Conservation (phyloP, 805 yeast genomes). For the Wickerhamomyces rabaulensis region DNA sequence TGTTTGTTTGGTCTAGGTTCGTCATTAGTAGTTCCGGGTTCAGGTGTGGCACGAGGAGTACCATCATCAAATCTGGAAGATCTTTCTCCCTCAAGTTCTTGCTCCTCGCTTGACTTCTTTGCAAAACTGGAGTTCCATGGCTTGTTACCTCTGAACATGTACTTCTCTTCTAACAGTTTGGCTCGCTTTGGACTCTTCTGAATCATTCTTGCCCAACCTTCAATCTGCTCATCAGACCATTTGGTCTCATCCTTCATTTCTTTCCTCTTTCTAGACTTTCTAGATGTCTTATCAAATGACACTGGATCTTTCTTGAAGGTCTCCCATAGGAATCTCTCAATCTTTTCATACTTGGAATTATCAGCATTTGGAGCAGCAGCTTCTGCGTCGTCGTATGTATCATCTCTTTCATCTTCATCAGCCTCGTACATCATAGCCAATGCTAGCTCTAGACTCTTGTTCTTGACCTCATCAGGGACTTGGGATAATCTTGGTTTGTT, state of each 20-base stretch:
- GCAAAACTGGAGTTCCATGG: conserved; percentile 21
- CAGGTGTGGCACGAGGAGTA: not conserved
- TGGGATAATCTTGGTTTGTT: conserved; percentile 11
- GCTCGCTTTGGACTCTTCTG: conserved; percentile 59
- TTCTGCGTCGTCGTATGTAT: conserved; percentile 57
- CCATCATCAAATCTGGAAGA: not conserved
- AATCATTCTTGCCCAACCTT: conserved; percentile 86
- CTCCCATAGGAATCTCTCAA: conserved; percentile 54
- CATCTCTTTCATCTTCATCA: conserved; percentile 86
- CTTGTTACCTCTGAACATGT: conserved; percentile 41
- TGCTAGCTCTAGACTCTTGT: conserved; percentile 56
- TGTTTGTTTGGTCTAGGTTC: conserved; percentile 6
- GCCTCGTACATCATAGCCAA: conserved; percentile 58
- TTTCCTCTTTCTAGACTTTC: conserved; percentile 49
- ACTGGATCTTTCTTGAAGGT: conserved; percentile 46
- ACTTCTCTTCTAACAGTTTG: conserved; percentile 57
- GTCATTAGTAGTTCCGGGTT: not conserved
- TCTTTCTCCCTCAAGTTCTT: conserved; percentile 1
- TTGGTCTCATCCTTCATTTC: conserved; percentile 45
- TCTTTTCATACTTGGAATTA: conserved; percentile 28
- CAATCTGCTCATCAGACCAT: conserved; percentile 89
- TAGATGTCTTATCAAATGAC: conserved; percentile 39
- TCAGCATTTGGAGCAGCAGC: conserved; percentile 14
- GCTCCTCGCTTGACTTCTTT: conserved; percentile 1
- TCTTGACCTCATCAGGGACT: conserved; percentile 45